Evolutionary conservation across 208 protist genomes (phyloP).

Genomic region (Trypanosoma cruzi): DNA sequence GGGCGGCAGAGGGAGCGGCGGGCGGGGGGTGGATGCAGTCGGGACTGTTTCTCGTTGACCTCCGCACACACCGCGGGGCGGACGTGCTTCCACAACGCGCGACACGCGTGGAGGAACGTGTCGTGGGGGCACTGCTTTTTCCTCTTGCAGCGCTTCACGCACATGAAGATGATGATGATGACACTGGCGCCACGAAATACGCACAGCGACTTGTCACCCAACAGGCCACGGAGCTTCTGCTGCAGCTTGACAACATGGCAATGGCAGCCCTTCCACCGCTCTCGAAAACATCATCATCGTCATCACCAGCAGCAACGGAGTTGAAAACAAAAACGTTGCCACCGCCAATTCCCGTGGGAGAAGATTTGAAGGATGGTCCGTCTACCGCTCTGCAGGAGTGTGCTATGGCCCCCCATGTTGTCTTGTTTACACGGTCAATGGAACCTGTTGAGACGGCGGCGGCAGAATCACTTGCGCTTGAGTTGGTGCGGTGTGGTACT

Average conservation of each 20-base stretch:
- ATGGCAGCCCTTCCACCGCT: constrained; percentile 43
- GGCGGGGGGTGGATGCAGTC: constrained; percentile 22
- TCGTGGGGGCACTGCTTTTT: constrained; percentile 57
- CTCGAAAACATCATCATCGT: background rate
- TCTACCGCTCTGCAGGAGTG: constrained; percentile 2
- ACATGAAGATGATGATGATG: background rate
- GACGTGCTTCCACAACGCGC: background rate
- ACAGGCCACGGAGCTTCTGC: constrained; percentile 49
- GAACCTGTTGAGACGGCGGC: constrained; percentile 24
- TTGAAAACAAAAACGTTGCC: background rate
- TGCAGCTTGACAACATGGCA: constrained; percentile 36
- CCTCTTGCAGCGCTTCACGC: constrained; percentile 22
- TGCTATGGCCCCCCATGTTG: constrained; percentile 20
- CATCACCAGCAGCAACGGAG: background rate
- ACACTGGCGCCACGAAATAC: constrained; percentile 2
- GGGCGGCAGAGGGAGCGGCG: background rate
- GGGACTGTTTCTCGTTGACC: constrained; percentile 63
- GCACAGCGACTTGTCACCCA: constrained; percentile 39
- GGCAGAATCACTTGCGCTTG: constrained; percentile 43
- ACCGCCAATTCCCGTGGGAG: background rate
- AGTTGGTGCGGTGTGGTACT: constrained; percentile 51
- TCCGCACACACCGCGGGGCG: constrained; percentile 27
- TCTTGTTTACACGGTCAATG: constrained; percentile 20
- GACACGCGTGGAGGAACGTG: constrained; percentile 20
- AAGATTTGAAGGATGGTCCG: background rate